Conservation (phyloP, 2,329 filamentous ascomycete genomes). For the Ophiostoma sp. region DNA sequence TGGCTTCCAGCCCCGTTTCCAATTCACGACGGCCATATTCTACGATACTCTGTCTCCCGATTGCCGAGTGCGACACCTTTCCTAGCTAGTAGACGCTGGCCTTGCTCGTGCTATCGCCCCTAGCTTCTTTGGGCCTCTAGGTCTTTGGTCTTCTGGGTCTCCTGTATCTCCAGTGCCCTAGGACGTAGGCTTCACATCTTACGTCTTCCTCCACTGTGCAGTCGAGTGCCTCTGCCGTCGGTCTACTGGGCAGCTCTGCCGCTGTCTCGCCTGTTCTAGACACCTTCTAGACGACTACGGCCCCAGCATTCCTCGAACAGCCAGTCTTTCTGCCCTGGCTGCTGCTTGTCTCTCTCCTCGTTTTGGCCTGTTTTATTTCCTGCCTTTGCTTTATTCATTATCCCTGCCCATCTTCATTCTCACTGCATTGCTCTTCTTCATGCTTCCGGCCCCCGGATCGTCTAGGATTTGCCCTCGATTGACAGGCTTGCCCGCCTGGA, state of each 20-base stretch:
- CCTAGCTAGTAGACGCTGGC: neutral
- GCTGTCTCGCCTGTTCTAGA: no score
- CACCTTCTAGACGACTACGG: no score
- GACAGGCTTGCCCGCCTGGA: neutral
- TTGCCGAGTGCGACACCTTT: neutral
- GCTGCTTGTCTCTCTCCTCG: neutral
- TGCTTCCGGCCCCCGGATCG: slow-evolving; percentile 2
- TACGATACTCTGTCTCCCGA: no score
- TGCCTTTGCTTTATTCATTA: neutral
- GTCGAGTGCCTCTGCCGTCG: no score
- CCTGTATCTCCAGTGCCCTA: neutral
- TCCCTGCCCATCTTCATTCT: neutral
- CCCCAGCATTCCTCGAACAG: neutral
- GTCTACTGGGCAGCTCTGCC: no score
- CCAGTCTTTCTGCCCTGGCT: no score
- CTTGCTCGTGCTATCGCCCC: slow-evolving; percentile 8
- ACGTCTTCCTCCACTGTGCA: no score
- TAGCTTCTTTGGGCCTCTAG: slow-evolving; percentile 8
- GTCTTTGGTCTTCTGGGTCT: neutral
- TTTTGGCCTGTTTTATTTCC: neutral
- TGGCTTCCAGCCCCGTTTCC: neutral
- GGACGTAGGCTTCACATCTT: neutral
- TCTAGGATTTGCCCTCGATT: slow-evolving; percentile 1
- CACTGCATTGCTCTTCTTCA: neutral
- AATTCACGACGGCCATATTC: neutral